Evolutionary conservation across 805 yeast species (phyloP).

Genomic region (Lipomyces yamadae): DNA sequence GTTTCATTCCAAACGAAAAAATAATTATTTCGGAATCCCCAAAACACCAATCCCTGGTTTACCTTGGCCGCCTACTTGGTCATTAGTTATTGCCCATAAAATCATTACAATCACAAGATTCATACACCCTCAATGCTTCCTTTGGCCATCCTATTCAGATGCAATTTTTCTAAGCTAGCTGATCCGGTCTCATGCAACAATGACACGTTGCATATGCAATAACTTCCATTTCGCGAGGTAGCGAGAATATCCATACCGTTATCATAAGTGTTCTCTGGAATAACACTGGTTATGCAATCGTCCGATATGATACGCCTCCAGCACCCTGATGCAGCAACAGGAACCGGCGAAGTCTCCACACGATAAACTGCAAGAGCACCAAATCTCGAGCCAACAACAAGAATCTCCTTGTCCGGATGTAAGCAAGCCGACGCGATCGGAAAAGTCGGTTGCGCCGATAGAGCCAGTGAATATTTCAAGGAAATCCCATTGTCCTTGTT

Average conservation of each 20-base stretch:
- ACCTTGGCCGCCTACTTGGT: conserved; percentile 41
- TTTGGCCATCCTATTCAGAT: conserved; percentile 66
- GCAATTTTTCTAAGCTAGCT: conserved; percentile 46
- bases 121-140: conserved; percentile 79
- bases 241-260: conserved; percentile 16
- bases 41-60: conserved; percentile 58
- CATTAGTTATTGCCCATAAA: neutral
- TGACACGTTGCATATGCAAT: conserved; percentile 21
- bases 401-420: conserved; percentile 47
- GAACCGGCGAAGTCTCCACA: conserved; percentile 1
- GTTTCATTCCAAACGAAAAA: conserved; percentile 86
- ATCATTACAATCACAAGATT: neutral
- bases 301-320: conserved; percentile 35
- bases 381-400: conserved; percentile 73
- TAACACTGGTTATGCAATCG: conserved; percentile 26
- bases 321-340: conserved; percentile 4
- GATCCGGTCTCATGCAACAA: neutral
- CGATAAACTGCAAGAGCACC: conserved; percentile 67
- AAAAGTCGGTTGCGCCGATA: conserved; percentile 52
- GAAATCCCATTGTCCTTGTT: neutral
- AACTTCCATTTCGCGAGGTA: conserved; percentile 32
- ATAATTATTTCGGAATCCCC: conserved; percentile 80
- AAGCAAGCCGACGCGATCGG: conserved; percentile 62
- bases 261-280: neutral
- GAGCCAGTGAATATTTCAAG: conserved; percentile 29